Percentiles rank a stretch among this genome's conserved stretches.
Evolutionary conservation across 257 asterid species (phyloP).

Genomic region (Lavandula angustifolia): DNA sequence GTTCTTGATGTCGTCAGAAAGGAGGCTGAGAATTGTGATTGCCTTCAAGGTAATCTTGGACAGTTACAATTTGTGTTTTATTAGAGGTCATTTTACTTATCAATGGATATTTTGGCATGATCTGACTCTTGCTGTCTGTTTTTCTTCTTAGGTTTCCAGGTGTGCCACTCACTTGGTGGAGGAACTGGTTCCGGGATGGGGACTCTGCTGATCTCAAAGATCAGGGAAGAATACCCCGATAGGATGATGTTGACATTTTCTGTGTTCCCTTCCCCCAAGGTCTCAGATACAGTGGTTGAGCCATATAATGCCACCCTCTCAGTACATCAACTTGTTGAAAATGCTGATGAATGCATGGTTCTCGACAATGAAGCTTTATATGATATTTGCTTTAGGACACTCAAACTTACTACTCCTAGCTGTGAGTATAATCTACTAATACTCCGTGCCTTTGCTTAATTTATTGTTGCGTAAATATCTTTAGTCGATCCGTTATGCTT

Average conservation of each 20-base stretch:
- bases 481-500: neutral
- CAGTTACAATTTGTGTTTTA: neutral
- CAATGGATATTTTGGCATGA: neutral
- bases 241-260: constrained; percentile 83
- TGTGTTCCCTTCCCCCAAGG: constrained; percentile 77
- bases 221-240: constrained; percentile 80
- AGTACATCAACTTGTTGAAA: constrained; percentile 80
- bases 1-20: constrained; percentile 81
- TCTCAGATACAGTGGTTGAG: constrained; percentile 77
- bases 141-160: constrained; percentile 58
- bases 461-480: neutral
- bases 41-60: constrained; percentile 59
- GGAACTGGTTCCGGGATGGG: constrained; percentile 91
- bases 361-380: constrained; percentile 73
- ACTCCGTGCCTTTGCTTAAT: neutral
- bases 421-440: constrained; percentile 45
- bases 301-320: constrained; percentile 80
- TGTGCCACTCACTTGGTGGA: constrained; percentile 80
- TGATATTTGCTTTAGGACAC: constrained; percentile 71
- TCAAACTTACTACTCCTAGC: constrained; percentile 78
- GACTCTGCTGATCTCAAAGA: constrained; percentile 66
- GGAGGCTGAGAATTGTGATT: constrained; percentile 81
- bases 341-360: constrained; percentile 83
- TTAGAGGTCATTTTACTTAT: neutral
- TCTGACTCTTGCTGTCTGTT: neutral